These are phyloP conservation scores for Citrus maxima DNA, from an alignment of 345 rosid species.

Conservation along the genomic window DNA sequence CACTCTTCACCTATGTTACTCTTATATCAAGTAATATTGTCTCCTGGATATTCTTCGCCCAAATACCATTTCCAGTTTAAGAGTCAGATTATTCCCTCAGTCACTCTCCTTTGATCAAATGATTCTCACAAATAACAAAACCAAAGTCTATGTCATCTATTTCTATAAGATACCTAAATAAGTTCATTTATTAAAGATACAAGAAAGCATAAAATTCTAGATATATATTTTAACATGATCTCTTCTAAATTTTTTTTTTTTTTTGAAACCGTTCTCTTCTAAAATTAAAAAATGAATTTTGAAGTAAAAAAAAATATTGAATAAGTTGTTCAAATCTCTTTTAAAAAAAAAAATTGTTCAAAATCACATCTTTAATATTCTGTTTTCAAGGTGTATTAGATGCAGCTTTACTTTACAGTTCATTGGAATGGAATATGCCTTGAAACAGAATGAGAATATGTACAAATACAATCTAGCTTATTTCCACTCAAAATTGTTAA, in stretches of 20 bases:
- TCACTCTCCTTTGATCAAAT: neutral
- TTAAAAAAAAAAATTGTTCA: no score
- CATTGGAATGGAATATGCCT: no score
- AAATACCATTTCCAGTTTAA: neutral
- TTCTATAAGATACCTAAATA: neutral
- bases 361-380: neutral
- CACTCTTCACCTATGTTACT: neutral
- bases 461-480: neutral
- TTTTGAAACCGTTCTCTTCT: neutral
- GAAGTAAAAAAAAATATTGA: neutral
- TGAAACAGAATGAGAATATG: neutral
- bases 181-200: neutral
- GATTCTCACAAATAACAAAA: neutral
- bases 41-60: neutral
- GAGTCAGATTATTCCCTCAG: neutral
- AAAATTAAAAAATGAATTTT: neutral
- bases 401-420: neutral
- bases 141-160: neutral
- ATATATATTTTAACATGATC: neutral
- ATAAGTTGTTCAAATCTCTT: neutral
- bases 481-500: neutral
- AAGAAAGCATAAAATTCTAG: neutral
- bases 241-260: neutral
- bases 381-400: neutral
- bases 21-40: neutral